Base-by-base conservation (phyloP, 2,329 filamentous ascomycete species). In the Cladophialophora yegresii region DNA sequence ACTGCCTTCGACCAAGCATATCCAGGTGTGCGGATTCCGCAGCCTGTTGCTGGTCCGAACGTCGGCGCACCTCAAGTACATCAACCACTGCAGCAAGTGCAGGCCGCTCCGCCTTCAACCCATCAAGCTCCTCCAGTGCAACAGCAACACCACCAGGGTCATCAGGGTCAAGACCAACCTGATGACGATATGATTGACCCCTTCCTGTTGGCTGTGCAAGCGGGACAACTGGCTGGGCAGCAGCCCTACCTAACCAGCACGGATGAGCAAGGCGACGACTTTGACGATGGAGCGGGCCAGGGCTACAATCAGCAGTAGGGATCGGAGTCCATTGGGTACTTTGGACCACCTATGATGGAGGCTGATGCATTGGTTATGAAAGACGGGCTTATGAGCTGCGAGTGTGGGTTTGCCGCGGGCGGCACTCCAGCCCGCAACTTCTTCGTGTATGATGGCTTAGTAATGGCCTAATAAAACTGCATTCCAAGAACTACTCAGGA, bases 401-500 rank as follows among this genome's bases (percentile, higher is more conserved):
- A n/a, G n/a, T n/a, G n/a, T 26, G 45, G 45, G 23, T 26, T 49
- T 9, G 43, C 45, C 4, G 8, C 45, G 7, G 45, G 45, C 45
- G n/a, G 20, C 8, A 26, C 10, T 9, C 40, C n/a, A 2, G n/a
- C 8, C 40, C 9, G 3, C 40, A 43, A 43, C 26, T 28, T 28
- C 26, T 28, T 28, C 26, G 6, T 28, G 26, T 28, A 28, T 28
- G 26, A 28, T 28, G 26, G n/a, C n/a, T n/a, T n/a, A n/a, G n/a
- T n/a, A n/a, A n/a, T n/a, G n/a, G n/a, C n/a, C n/a, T n/a, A n/a
- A n/a, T n/a, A n/a, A n/a, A n/a, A n/a, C n/a, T n/a, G n/a, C n/a
- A n/a, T n/a, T n/a, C n/a, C n/a, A 20, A 50, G 20, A 4, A 50
- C 16, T 9, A 20, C 49, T 64, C 53, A 66, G 10, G 64, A 64